A percentile compares a stretch with the other conserved stretches of the same genome.
These are phyloP conservation scores for Jamesozyma hellenica DNA, from an alignment of 805 yeast genomes.

Conservation along the genomic window DNA sequence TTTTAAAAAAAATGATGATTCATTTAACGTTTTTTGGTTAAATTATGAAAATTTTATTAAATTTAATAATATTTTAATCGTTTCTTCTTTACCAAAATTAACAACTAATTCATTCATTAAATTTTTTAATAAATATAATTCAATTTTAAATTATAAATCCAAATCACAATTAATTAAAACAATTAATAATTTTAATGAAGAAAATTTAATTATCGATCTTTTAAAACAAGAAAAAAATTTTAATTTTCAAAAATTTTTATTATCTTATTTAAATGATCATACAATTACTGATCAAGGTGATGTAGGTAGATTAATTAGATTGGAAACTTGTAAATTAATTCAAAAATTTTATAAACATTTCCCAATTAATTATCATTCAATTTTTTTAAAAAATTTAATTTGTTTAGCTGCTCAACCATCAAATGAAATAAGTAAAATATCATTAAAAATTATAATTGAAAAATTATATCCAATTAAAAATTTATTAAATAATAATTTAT, in stretches of 20 bases:
- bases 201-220: neutral
- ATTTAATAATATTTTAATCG: conserved; percentile 12
- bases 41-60: conserved; percentile 11
- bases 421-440: conserved; percentile 28
- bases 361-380: neutral
- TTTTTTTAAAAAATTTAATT: conserved; percentile 15
- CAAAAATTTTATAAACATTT: conserved; percentile 25
- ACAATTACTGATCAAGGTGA: conserved; percentile 78
- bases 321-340: conserved; percentile 38
- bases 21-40: conserved; percentile 5
- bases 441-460: neutral
- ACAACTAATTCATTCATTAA: conserved; percentile 4
- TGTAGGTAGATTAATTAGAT: conserved; percentile 72
- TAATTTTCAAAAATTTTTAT: neutral
- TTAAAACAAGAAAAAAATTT: neutral
- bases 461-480: neutral
- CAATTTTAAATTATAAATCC: conserved; percentile 10
- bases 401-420: conserved; percentile 57
- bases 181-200: neutral
- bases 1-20: neutral
- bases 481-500: neutral
- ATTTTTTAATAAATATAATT: conserved; percentile 3
- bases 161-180: conserved; percentile 12
- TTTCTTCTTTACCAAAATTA: conserved; percentile 13
- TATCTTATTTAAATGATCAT: conserved; percentile 55